These are phyloP conservation scores for Ascocoryne sarcoides DNA, from an alignment of 2,329 filamentous ascomycete species.

Conservation along the genomic window DNA sequence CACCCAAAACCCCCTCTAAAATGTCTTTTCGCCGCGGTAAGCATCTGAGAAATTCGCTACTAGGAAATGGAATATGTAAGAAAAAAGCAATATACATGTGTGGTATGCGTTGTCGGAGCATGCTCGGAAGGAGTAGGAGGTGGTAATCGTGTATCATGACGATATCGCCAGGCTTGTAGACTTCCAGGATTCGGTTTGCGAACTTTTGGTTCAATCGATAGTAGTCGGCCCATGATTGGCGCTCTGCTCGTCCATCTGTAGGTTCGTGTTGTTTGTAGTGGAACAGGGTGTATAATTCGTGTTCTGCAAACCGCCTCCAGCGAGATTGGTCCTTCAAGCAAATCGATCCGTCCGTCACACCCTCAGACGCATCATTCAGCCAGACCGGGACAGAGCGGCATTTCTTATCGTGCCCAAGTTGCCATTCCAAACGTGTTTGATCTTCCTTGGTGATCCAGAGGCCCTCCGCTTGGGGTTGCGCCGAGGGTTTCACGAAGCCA, in stretches of 20 bases:
- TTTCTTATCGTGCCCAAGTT: conserved; percentile 62
- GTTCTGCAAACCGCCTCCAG: conserved; percentile 86
- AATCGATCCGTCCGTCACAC: conserved; percentile 52
- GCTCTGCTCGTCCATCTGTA: conserved; percentile 72
- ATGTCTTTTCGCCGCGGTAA: conserved; percentile 83
- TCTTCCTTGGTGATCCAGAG: conserved; percentile 64
- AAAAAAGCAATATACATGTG: conserved; percentile 94
- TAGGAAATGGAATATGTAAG: conserved; percentile 88
- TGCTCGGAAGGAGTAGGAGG: conserved; percentile 77
- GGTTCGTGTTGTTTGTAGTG: conserved; percentile 96
- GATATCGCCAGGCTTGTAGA: conserved; percentile 88
- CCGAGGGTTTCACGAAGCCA: conserved; percentile 43
- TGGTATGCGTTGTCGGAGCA: conserved; percentile 76
- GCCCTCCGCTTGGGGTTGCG: conserved; percentile 55
- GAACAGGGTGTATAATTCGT: conserved; percentile 84
- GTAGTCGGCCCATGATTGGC: conserved; percentile 85
- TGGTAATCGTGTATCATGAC: conserved; percentile 94
- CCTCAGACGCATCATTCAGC: conserved; percentile 70
- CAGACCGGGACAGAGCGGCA: conserved; percentile 82
- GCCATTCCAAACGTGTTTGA: conserved; percentile 62
- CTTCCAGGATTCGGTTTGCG: conserved; percentile 76
- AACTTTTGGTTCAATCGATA: conserved; percentile 89
- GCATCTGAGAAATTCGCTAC: conserved; percentile 89
- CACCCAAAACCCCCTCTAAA: conserved; percentile 78
- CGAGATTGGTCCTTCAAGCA: conserved; percentile 71